A percentile compares a stretch with the other conserved stretches of the same genome.
Evolutionary conservation across 1,139 yeast genomes (phyloP).

Genomic region (Candida pseudocylindracea): DNA sequence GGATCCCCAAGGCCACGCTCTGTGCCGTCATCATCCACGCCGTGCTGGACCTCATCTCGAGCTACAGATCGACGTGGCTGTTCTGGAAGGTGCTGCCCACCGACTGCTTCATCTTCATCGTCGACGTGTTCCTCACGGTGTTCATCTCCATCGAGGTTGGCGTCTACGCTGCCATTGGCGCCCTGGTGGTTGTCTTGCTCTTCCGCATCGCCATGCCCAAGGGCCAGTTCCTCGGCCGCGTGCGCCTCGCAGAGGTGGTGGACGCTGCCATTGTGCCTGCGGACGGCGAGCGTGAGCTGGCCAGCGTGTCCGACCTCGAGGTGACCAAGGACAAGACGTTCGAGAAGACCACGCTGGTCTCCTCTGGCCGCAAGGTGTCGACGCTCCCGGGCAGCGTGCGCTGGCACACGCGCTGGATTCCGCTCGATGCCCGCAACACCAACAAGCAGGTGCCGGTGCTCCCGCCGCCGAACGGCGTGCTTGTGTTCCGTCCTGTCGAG

Average conservation of each 20-base stretch:
- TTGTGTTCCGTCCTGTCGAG: slow-evolving; percentile 70
- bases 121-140: slow-evolving; percentile 60
- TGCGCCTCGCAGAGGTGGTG: slow-evolving; percentile 44
- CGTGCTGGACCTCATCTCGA: slow-evolving; percentile 71
- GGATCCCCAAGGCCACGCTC: slow-evolving; percentile 76
- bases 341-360: slow-evolving; percentile 3
- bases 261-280: slow-evolving; percentile 22
- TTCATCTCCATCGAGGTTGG: slow-evolving; percentile 74
- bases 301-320: slow-evolving; percentile 5
- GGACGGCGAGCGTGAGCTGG: slow-evolving; percentile 2
- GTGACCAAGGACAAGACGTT: slow-evolving; percentile 5
- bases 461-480: slow-evolving; percentile 81
- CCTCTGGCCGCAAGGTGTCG: too few relatives aligned
- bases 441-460: slow-evolving; percentile 34
- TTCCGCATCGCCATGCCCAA: slow-evolving; percentile 61
- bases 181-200: slow-evolving; percentile 55
- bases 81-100: slow-evolving; percentile 61
- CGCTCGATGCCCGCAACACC: slow-evolving; percentile 31
- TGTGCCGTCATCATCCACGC: slow-evolving; percentile 86
- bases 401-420: slow-evolving; percentile 66
- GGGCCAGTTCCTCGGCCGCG: slow-evolving; percentile 67
- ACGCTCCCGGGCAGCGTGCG: slow-evolving; percentile 10
- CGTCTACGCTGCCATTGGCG: slow-evolving; percentile 75
- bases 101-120: slow-evolving; percentile 55
- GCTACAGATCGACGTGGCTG: slow-evolving; percentile 46